Evolutionary conservation across 257 asterid species (phyloP).

Genomic region (Vinca minor): DNA sequence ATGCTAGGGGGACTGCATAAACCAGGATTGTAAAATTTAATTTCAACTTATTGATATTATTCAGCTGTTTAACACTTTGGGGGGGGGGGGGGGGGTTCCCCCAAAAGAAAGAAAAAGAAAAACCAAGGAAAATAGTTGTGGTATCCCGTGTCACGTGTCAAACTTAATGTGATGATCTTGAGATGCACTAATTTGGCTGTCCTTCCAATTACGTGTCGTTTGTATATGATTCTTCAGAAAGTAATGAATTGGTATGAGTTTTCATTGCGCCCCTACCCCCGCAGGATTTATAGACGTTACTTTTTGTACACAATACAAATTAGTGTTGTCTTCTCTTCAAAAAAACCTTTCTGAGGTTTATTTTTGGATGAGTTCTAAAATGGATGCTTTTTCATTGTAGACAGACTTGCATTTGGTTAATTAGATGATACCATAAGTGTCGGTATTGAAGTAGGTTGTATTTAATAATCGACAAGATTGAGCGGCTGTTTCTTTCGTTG

Average conservation of each 20-base stretch:
- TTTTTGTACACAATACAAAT: too few relatives aligned
- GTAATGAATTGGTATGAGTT: too few relatives aligned
- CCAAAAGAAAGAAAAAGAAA: background rate
- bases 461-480: background rate
- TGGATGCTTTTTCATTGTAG: background rate
- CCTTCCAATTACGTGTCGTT: too few relatives aligned
- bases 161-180: background rate
- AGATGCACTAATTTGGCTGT: background rate
- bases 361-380: too few relatives aligned
- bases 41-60: too few relatives aligned
- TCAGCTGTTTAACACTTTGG: too few relatives aligned
- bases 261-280: background rate
- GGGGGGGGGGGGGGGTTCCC: too few relatives aligned
- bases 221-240: too few relatives aligned
- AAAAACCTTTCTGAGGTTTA: background rate
- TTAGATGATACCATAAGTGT: background rate
- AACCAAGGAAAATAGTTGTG: background rate
- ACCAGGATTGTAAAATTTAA: too few relatives aligned
- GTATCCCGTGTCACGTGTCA: background rate
- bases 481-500: background rate
- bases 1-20: too few relatives aligned
- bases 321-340: too few relatives aligned
- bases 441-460: background rate
- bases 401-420: background rate
- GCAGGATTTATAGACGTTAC: background rate